These are phyloP conservation scores for Penicillium sp. DNA, from an alignment of 2,329 filamentous ascomycete genomes.

Conservation along the genomic window DNA sequence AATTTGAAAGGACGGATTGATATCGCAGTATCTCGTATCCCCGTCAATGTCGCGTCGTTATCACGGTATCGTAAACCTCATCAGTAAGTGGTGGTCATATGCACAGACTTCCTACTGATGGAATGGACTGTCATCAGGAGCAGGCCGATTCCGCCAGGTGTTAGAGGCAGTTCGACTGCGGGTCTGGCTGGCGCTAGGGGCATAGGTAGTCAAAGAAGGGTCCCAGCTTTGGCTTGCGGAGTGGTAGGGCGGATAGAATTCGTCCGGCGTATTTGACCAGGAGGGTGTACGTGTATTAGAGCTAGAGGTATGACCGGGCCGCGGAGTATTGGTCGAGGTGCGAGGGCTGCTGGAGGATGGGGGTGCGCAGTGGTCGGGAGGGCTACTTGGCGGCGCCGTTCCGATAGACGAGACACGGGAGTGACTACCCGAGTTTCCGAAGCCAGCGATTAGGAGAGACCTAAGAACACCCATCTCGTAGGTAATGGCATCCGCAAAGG, in stretches of 20 bases:
- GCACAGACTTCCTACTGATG: not conserved
- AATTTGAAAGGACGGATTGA: not conserved
- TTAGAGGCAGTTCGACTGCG: not conserved
- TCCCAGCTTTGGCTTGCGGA: not conserved
- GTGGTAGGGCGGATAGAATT: not conserved
- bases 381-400: not conserved
- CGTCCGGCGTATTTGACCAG: not conserved
- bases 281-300: not conserved
- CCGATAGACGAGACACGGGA: not conserved
- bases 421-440: not conserved
- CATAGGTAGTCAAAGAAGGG: not conserved
- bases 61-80: not conserved
- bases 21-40: not conserved
- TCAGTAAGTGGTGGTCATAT: not conserved
- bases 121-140: not conserved
- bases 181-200: not conserved
- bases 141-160: not conserved
- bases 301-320: not conserved
- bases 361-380: not conserved
- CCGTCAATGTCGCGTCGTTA: not conserved
- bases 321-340: not conserved
- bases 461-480: constrained; percentile 8
- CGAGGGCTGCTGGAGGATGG: not conserved
- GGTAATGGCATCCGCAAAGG: constrained; percentile 2
- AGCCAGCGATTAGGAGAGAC: constrained; percentile 4